Conservation (phyloP, 805 yeast genomes). For the Zygosaccharomyces rouxii region DNA sequence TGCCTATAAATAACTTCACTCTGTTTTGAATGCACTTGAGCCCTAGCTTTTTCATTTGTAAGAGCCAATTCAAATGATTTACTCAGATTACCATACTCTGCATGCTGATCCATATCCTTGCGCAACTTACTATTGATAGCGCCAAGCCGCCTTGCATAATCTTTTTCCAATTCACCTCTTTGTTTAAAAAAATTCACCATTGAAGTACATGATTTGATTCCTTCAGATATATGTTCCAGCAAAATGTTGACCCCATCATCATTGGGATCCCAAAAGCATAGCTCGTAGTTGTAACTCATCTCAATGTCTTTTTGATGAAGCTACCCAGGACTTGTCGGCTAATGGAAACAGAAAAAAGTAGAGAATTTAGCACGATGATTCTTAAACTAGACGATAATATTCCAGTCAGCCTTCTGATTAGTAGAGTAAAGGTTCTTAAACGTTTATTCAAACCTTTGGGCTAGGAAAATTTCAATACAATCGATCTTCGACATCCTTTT, state of each 20-base stretch:
- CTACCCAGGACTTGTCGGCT: background rate
- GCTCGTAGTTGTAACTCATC: conserved; percentile 29
- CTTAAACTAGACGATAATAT: background rate
- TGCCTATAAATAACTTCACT: conserved; percentile 28
- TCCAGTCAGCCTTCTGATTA: background rate
- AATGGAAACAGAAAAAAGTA: background rate
- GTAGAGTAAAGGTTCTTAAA: background rate
- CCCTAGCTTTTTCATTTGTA: conserved; percentile 23
- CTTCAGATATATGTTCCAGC: conserved; percentile 27
- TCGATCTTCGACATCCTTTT: background rate
- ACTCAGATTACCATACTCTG: conserved; percentile 32
- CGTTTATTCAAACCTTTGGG: background rate
- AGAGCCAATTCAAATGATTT: conserved; percentile 18
- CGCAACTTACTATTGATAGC: conserved; percentile 30
- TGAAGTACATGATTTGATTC: conserved; percentile 27
- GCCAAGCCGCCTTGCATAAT: conserved; percentile 32
- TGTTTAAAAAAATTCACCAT: conserved; percentile 29
- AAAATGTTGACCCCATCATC: conserved; percentile 32
- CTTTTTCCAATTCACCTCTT: conserved; percentile 33
- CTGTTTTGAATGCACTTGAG: conserved; percentile 32
- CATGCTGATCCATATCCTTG: conserved; percentile 19
- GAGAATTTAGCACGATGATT: background rate
- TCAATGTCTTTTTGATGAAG: background rate
- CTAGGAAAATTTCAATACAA: background rate
- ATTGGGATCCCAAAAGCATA: conserved; percentile 36